Evolutionary conservation across 768 basidiomycete genomes (phyloP), one percentile per base, ranked within the genome.

Genomic region (Psilocybe tampanensis): DNA sequence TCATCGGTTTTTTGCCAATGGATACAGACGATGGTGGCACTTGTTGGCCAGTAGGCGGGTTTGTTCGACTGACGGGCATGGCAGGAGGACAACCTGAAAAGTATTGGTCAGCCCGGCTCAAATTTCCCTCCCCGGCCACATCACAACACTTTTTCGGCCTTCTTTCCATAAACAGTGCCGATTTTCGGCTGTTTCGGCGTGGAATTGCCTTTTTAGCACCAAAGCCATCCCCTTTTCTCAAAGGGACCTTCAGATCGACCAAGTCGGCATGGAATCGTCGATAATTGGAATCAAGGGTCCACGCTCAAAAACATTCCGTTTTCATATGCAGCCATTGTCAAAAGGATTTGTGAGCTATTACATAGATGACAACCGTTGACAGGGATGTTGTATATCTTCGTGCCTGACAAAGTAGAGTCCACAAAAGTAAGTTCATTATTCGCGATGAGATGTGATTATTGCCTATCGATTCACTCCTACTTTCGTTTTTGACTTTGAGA

Each of bases 1-100:
- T 80, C 93, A 95, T 95, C 29, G 93, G 94, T 67, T 93, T 91
- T 78, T 96, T 96, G 64, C 94, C 94, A 61, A 91, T 91, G 21
- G 93, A 92, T 15, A 94, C 84, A 50, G 91, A 90, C 58, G 86
- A 88, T 33, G 89, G 92, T 47, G 77, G 76, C 57, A 69, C 69
- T 73, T 74, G 68, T 69, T 73, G 64, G 69, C 61, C 62, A 44
- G 68, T 62, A 58, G 70, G 64, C 61, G 64, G 66, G 68, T 68
- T 71, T 56, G 70, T 59, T 70, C 67, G 68, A 68, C 67, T 70
- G 63, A 70, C 70, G 66, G 71, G 73, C 72, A 73, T 74, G 69
- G 70, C 68, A 69, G 66, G 69, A 68, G 63, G 69, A 61, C 64
- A 70, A 70, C 62, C 67, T 66, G 68, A 68, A 71, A 71, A 66